phyloP scores from a whole-genome alignment of 2,329 filamentous ascomycete species.

The Furcasterigmium sp. region DNA sequence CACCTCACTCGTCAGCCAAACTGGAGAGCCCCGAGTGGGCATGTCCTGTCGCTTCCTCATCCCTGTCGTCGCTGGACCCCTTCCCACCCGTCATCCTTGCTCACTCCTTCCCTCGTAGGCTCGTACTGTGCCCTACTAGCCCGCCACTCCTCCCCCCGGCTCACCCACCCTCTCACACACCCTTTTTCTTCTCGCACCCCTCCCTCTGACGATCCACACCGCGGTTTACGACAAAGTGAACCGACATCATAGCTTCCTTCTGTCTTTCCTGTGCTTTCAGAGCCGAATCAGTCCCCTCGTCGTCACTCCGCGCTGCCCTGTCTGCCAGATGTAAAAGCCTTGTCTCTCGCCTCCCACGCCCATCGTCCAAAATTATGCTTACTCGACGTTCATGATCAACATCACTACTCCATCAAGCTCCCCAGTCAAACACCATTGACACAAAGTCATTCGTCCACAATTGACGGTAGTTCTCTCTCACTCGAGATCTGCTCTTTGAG shows the following conservation, averaged over 20 bases:
- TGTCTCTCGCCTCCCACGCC: slow-evolving; percentile 12
- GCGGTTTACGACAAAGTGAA: slow-evolving; percentile 10
- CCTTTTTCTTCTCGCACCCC: not conserved
- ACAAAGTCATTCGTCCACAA: too few species aligned
- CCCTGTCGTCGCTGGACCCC: not conserved
- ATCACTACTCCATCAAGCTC: not conserved
- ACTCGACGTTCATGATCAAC: slow-evolving; percentile 10
- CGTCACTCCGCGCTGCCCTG: slow-evolving; percentile 7
- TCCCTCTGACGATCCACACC: slow-evolving; percentile 10
- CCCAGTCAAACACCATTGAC: not conserved
- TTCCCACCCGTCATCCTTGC: not conserved
- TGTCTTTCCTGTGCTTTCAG: slow-evolving; percentile 8
- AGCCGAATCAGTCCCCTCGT: slow-evolving; percentile 4
- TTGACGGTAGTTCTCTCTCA: too few species aligned
- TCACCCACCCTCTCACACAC: not conserved
- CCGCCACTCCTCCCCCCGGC: slow-evolving; percentile 4
- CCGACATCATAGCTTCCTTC: slow-evolving; percentile 15
- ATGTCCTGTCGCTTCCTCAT: slow-evolving; percentile 1
- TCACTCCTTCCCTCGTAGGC: too few species aligned
- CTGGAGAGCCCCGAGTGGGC: too few species aligned
- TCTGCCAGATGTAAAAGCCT: slow-evolving; percentile 12
- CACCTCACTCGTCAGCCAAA: too few species aligned
- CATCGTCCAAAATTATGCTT: slow-evolving; percentile 7
- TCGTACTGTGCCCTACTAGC: too few species aligned
- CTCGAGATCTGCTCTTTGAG: too few species aligned